Percentiles rank a stretch among this genome's conserved stretches.
Conservation (phyloP, 129 eudicot genomes). For the Glebionis coronaria region DNA sequence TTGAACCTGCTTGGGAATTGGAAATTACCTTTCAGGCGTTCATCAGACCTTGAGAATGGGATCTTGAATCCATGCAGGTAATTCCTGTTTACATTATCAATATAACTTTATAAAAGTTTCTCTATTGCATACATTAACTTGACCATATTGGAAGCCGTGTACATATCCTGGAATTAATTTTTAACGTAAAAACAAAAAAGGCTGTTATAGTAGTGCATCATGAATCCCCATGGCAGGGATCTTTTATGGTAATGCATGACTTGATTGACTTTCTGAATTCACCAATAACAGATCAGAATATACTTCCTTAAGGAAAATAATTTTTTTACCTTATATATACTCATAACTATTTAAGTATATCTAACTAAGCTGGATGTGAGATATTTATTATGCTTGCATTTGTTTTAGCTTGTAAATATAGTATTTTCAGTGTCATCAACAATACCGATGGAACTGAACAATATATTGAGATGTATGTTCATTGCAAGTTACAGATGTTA, state of each 20-base stretch:
- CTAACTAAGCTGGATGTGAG: background rate
- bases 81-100: background rate
- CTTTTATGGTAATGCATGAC: background rate
- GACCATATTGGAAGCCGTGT: background rate
- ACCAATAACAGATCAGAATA: background rate
- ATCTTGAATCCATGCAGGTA: constrained; percentile 85
- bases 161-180: background rate
- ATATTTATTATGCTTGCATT: no score
- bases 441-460: no score
- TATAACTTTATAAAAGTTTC: background rate
- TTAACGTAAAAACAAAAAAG: constrained; percentile 1
- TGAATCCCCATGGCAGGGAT: background rate
- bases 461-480: no score
- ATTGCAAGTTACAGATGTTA: no score
- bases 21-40: constrained; percentile 89
- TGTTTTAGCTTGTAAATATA: background rate
- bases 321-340: constrained; percentile 2
- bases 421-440: background rate
- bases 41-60: constrained; percentile 45
- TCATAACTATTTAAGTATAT: background rate
- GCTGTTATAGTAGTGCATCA: background rate
- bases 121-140: no score
- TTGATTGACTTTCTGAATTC: background rate
- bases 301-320: background rate
- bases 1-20: constrained; percentile 83